Conservation (phyloP, 2,329 filamentous ascomycete species). For the Dothideomycetidae sp. region DNA sequence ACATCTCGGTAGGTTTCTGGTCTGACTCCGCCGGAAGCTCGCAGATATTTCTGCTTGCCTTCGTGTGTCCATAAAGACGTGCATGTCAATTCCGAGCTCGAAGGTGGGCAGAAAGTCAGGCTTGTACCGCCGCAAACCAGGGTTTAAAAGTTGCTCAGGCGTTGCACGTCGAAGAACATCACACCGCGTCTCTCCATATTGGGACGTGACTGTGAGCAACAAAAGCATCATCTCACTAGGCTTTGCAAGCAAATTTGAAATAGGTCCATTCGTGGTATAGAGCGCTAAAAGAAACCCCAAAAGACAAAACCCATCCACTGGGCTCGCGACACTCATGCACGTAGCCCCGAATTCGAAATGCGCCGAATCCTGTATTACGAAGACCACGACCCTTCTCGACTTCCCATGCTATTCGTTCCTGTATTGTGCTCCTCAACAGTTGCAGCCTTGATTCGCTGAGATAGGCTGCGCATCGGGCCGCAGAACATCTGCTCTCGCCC, state of each 20-base stretch:
- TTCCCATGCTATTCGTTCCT: background rate
- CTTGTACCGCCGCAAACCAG: too few species aligned
- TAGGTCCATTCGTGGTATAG: slow-evolving; percentile 8
- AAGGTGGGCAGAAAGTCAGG: too few species aligned
- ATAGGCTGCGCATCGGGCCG: slow-evolving; percentile 47
- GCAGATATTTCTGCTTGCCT: too few species aligned
- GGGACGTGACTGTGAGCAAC: too few species aligned
- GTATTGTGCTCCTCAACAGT: slow-evolving; percentile 37
- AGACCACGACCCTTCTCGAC: background rate
- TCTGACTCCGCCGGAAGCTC: too few species aligned
- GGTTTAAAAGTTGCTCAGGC: too few species aligned
- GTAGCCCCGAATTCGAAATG: background rate
- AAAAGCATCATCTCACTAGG: too few species aligned
- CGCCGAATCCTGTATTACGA: background rate
- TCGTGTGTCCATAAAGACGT: too few species aligned
- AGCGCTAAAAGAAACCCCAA: slow-evolving; percentile 7
- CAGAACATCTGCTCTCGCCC: slow-evolving; percentile 48
- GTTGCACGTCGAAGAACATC: too few species aligned
- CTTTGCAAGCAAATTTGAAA: slow-evolving; percentile 2
- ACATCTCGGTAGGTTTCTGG: too few species aligned
- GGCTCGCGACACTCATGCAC: slow-evolving; percentile 2
- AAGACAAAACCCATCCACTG: background rate
- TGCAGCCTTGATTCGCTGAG: slow-evolving; percentile 44
- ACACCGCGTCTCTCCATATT: too few species aligned
- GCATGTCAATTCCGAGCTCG: too few species aligned